Conservation (phyloP, 345 rosid genomes). For the Sonneratia alba region DNA sequence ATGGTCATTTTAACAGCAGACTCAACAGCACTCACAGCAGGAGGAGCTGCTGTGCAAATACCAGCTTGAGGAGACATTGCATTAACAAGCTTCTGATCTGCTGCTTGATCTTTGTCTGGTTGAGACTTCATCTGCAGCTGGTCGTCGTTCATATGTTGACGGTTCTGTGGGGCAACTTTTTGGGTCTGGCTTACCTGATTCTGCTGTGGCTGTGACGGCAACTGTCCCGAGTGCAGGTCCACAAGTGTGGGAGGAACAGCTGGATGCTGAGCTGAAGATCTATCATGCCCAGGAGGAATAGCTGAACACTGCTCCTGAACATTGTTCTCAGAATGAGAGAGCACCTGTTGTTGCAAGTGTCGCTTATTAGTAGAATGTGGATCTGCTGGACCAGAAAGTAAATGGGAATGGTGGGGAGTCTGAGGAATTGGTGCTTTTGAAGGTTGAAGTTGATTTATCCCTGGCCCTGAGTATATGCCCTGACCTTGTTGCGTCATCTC, state of each 20-base stretch:
- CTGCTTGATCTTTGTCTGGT: slow-evolving; percentile 38
- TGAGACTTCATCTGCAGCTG: slow-evolving; percentile 38
- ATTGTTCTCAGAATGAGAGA: slow-evolving; percentile 54
- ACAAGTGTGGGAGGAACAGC: slow-evolving; percentile 29
- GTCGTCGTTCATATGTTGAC: slow-evolving; percentile 20
- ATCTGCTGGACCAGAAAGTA: slow-evolving; percentile 40
- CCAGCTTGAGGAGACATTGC: slow-evolving; percentile 9
- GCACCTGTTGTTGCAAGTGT: slow-evolving; percentile 46
- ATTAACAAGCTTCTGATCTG: slow-evolving; percentile 36
- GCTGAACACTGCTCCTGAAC: slow-evolving; percentile 48
- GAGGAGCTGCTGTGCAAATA: slow-evolving; percentile 16
- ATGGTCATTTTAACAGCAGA: slow-evolving; percentile 23
- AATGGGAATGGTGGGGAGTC: slow-evolving; percentile 48
- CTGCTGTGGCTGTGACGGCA: slow-evolving; percentile 23
- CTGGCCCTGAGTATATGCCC: slow-evolving; percentile 49
- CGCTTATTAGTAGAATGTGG: slow-evolving; percentile 16
- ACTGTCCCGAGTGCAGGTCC: slow-evolving; percentile 32
- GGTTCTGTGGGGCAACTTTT: slow-evolving; percentile 40
- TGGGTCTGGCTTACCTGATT: slow-evolving; percentile 59
- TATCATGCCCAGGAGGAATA: slow-evolving; percentile 33
- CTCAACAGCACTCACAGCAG: slow-evolving; percentile 39
- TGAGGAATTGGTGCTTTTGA: slow-evolving; percentile 56
- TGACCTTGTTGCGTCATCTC: slow-evolving; percentile 66
- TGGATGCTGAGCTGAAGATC: slow-evolving; percentile 30
- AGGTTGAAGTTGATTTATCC: slow-evolving; percentile 41